Percentiles rank a stretch among this genome's conserved stretches.
These are phyloP conservation scores for Harringtonia aguacate DNA, from an alignment of 2,329 filamentous ascomycete genomes.

Conservation along the genomic window DNA sequence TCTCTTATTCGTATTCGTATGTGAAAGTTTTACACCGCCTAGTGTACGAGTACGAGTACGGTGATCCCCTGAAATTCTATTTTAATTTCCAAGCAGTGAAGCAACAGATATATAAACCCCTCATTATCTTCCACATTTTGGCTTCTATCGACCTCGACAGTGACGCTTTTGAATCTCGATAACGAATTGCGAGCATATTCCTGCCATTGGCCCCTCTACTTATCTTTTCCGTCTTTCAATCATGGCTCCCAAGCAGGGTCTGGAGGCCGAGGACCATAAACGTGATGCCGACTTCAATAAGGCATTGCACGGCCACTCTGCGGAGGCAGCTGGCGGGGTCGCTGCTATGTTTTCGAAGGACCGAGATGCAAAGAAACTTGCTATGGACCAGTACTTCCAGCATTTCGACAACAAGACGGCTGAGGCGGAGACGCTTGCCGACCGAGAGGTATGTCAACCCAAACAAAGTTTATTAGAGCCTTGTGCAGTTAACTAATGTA, in stretches of 20 bases:
- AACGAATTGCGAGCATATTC: not conserved
- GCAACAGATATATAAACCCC: too few species aligned
- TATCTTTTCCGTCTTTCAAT: not conserved
- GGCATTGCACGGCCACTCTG: slow-evolving; percentile 67
- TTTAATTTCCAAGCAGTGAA: not conserved
- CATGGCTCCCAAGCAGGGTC: slow-evolving; percentile 19
- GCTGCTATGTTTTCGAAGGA: slow-evolving; percentile 82
- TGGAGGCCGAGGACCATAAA: slow-evolving; percentile 73
- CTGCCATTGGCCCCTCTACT: not conserved
- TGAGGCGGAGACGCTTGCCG: slow-evolving; percentile 71
- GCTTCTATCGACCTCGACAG: too few species aligned
- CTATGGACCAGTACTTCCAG: slow-evolving; percentile 77
- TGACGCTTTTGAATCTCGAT: too few species aligned
- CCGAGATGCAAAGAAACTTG: slow-evolving; percentile 39
- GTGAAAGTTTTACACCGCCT: too few species aligned
- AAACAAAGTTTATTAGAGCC: too few species aligned
- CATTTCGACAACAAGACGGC: slow-evolving; percentile 70
- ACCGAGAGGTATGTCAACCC: slow-evolving; percentile 55
- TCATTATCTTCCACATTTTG: too few species aligned
- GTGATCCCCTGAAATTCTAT: not conserved
- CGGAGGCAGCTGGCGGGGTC: slow-evolving; percentile 61
- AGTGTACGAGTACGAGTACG: too few species aligned
- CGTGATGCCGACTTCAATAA: slow-evolving; percentile 90
- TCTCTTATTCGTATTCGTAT: slow-evolving; percentile 14
- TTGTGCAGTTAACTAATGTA: too few species aligned